Evolutionary conservation across 371 early-diverging fungal genomes (phyloP).

Genomic region (Actinomortierella ambigua): DNA sequence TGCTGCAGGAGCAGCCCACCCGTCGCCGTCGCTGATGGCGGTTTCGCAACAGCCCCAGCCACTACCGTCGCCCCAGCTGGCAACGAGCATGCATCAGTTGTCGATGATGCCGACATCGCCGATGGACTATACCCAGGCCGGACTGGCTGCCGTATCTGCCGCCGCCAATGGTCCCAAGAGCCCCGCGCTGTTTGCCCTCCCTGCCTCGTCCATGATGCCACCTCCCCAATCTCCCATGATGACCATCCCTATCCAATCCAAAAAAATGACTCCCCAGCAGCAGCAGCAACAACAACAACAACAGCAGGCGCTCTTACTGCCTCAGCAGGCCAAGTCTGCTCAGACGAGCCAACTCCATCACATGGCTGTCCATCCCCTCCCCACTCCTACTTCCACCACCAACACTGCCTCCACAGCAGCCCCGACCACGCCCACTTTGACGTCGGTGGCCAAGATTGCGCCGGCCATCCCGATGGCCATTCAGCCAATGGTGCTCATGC

Average conservation of each 20-base stretch:
- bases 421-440: conserved; percentile 7
- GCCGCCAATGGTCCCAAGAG: conserved; percentile 25
- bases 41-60: conserved; percentile 24
- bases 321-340: too few relatives aligned
- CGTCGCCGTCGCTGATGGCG: conserved; percentile 32
- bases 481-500: background rate
- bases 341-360: too few relatives aligned
- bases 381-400: conserved; percentile 5
- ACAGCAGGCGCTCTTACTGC: background rate
- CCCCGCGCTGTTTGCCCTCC: conserved; percentile 37
- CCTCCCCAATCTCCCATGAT: conserved; percentile 38
- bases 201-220: conserved; percentile 41
- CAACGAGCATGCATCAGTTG: conserved; percentile 29
- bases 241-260: conserved; percentile 29
- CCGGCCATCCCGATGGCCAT: background rate
- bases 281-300: conserved; percentile 12
- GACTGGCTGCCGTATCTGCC: background rate
- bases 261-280: conserved; percentile 4
- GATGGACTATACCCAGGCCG: conserved; percentile 10
- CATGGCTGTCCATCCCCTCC: too few relatives aligned
- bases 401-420: conserved; percentile 6
- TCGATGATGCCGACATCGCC: conserved; percentile 35
- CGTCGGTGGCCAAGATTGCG: background rate
- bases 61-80: conserved; percentile 24
- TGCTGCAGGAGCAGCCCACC: conserved; percentile 16